Evolutionary conservation across 2,329 filamentous ascomycete genomes (phyloP), one percentile per base, ranked within the genome.

Genomic region (Aspergillus sp.): DNA sequence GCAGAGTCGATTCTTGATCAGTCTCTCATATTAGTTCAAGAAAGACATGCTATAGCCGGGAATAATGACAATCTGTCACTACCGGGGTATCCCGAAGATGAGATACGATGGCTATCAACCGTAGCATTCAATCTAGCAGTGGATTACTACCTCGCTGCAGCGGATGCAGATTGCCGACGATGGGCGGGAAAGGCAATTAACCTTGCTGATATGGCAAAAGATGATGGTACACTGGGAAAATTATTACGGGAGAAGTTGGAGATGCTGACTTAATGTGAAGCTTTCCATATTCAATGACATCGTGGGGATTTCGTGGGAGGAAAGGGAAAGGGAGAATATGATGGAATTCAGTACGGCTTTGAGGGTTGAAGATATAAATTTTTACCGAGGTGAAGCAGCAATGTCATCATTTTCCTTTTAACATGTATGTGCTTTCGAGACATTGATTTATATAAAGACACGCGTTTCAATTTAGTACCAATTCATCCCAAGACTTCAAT

Each of bases 21-120:
- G 59, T 70, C 72, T 10, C 64, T 76, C 3, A 17, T 50, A 3
- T 59, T 74, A 8, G 70, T 69, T 3, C 57, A 54, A 3, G 30
- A 48, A 9, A 30, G 25, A 9, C 4, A 41, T 7, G 48, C 15
- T 3, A 21, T 51, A 4, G 17, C 25, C 1, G 32, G 32, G 12
- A 15, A 36, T 2, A 5, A 13, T 36, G 5, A 2, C 32, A 23
- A 12, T 8, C 36, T 45, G 10, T 39, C 48, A 10, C 39, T 57
- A 1, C 12, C 32, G 5, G 5, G 32, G 5, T 87, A 86, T 63
- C 85, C 84, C 2, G 61, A 73, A 6, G 79, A 80, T 3, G 86
- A 88, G 69, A 74, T 88, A 21, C 80, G 84, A 59, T 87, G 84
- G 82, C 75, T 89, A 5, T 82, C 84, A 5, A 81, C 80, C 0